Evolutionary conservation across 169 alveolate species (phyloP).

Genomic region (Plasmodium inui): DNA sequence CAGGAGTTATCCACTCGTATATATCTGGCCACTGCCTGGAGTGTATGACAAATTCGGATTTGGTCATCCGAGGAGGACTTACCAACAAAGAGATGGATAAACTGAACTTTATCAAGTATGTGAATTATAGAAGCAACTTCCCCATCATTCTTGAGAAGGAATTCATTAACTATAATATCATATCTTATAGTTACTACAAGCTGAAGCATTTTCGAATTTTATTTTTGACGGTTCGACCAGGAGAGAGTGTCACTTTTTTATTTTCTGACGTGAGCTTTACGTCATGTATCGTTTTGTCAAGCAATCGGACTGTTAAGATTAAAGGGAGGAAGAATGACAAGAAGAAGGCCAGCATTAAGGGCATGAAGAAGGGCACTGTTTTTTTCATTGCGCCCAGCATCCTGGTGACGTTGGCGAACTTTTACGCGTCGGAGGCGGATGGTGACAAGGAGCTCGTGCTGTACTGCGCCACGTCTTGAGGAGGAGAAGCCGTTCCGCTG

Average conservation of each 20-base stretch:
- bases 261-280: slow-evolving; percentile 47
- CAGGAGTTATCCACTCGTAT: slow-evolving; percentile 96
- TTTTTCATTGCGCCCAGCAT: slow-evolving; percentile 47
- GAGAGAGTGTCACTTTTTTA: slow-evolving; percentile 19
- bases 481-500: background rate
- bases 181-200: slow-evolving; percentile 44
- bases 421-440: slow-evolving; percentile 18
- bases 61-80: slow-evolving; percentile 97
- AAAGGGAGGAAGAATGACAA: slow-evolving; percentile 58
- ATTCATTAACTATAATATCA: slow-evolving; percentile 50
- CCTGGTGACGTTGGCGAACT: slow-evolving; percentile 29
- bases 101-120: slow-evolving; percentile 55
- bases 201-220: slow-evolving; percentile 58
- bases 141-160: slow-evolving; percentile 58
- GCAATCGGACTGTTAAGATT: slow-evolving; percentile 37
- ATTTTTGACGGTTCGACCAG: slow-evolving; percentile 45
- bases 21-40: slow-evolving; percentile 94
- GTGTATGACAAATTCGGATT: slow-evolving; percentile 95
- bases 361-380: slow-evolving; percentile 21
- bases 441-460: slow-evolving; percentile 54
- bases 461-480: slow-evolving; percentile 55
- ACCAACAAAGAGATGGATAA: slow-evolving; percentile 94
- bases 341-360: slow-evolving; percentile 52
- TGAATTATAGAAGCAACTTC: slow-evolving; percentile 39
- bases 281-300: slow-evolving; percentile 41